Conservation (phyloP, 2,329 filamentous ascomycete species). For the Epichloe elymi region DNA sequence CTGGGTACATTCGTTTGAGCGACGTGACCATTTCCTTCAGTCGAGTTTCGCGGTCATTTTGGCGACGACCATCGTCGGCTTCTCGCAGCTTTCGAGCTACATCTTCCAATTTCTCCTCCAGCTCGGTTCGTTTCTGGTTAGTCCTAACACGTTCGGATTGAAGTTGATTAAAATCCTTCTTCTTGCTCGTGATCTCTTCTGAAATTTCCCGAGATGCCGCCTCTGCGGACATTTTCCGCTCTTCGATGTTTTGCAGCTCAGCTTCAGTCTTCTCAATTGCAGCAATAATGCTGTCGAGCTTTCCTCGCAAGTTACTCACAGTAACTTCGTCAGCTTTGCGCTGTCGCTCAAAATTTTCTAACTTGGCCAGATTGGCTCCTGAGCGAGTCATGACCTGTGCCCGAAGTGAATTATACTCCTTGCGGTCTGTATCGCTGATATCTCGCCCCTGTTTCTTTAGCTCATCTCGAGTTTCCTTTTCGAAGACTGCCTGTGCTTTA, state of each 20-base stretch:
- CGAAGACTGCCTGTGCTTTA: conserved; percentile 79
- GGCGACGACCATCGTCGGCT: conserved; percentile 71
- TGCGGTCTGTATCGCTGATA: conserved; percentile 72
- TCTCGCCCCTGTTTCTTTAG: conserved; percentile 79
- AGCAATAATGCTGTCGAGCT: conserved; percentile 66
- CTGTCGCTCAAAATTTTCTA: conserved; percentile 79
- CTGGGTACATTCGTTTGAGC: conserved; percentile 81
- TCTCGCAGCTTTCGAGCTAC: conserved; percentile 70
- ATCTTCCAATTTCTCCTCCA: conserved; percentile 83
- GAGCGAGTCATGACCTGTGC: conserved; percentile 76
- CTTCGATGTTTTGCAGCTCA: conserved; percentile 55
- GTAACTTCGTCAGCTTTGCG: conserved; percentile 86
- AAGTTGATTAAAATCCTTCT: conserved; percentile 77
- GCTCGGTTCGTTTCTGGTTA: conserved; percentile 70
- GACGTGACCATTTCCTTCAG: conserved; percentile 74
- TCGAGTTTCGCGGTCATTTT: conserved; percentile 68
- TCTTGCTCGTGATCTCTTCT: conserved; percentile 72
- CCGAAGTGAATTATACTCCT: conserved; percentile 76
- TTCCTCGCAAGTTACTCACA: conserved; percentile 77
- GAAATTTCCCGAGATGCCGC: conserved; percentile 52
- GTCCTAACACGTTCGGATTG: conserved; percentile 73
- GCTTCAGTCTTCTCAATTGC: conserved; percentile 60
- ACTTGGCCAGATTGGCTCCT: conserved; percentile 65
- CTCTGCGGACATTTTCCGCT: conserved; percentile 53
- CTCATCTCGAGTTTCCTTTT: conserved; percentile 72